Conservation (phyloP, 1,284 basidiomycete species). For the Melampsora americana region DNA sequence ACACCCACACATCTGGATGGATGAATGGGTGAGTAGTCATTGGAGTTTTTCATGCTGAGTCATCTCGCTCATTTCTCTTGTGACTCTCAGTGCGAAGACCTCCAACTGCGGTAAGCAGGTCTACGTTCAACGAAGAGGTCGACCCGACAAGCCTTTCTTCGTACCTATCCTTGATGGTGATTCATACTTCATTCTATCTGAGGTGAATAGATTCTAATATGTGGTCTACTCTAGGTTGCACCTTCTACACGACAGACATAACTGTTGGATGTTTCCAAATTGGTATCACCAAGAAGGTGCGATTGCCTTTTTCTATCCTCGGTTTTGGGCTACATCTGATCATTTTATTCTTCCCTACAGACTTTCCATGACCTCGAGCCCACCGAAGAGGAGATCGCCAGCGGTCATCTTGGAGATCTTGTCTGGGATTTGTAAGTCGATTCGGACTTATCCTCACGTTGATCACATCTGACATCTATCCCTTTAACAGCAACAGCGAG, state of each 20-base stretch:
- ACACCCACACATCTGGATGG: not conserved
- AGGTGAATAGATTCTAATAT: not conserved
- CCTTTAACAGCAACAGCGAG: too few relatives aligned
- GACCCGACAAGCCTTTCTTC: not conserved
- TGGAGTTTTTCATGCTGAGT: not conserved
- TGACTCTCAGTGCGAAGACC: not conserved
- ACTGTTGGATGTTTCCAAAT: conserved; percentile 6
- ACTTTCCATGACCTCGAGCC: conserved; percentile 8
- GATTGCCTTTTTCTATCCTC: not conserved
- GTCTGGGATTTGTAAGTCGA: conserved; percentile 1
- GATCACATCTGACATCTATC: too few relatives aligned
- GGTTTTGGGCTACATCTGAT: not conserved
- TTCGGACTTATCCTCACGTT: too few relatives aligned
- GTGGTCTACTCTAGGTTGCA: not conserved
- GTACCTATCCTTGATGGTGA: conserved; percentile 17
- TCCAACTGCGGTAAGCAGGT: conserved; percentile 5
- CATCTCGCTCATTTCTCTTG: not conserved
- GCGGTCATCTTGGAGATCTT: not conserved
- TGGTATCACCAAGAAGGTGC: not conserved
- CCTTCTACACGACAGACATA: not conserved
- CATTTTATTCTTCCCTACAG: not conserved
- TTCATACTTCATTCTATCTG: not conserved
- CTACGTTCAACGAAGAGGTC: conserved; percentile 4
- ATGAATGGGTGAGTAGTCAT: not conserved
- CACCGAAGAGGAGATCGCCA: not conserved